A percentile compares a stretch with the other conserved stretches of the same genome.
phyloP scores from a whole-genome alignment of 139 green algal genomes.

The Chlamydomonas sp. region DNA sequence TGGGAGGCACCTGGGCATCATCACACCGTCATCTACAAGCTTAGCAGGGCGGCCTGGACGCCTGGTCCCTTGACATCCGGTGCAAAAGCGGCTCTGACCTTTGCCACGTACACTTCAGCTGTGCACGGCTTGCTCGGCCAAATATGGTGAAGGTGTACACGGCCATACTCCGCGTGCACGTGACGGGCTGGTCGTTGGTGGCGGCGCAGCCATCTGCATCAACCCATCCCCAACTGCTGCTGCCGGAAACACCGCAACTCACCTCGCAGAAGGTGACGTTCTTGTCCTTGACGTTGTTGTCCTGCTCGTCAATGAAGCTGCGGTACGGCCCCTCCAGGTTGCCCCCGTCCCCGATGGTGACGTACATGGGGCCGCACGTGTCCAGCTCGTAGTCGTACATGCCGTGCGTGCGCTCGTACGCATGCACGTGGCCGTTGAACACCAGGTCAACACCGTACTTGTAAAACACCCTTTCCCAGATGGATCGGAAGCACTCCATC shows the following conservation, averaged over 20 bases:
- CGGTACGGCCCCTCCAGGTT: slow-evolving; percentile 50
- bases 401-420: slow-evolving; percentile 41
- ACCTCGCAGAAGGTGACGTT: slow-evolving; percentile 24
- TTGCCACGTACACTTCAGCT: no score
- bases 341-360: slow-evolving; percentile 54
- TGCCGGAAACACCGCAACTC: not conserved
- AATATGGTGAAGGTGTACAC: no score
- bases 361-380: slow-evolving; percentile 58
- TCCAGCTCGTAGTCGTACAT: slow-evolving; percentile 44
- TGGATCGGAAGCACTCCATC: slow-evolving; percentile 50
- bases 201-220: not conserved
- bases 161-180: no score
- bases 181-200: not conserved
- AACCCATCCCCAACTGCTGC: not conserved
- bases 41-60: no score
- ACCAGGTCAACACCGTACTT: slow-evolving; percentile 57
- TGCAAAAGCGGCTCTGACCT: no score
- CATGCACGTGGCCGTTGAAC: slow-evolving; percentile 66
- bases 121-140: no score
- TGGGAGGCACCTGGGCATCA: no score
- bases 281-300: slow-evolving; percentile 26
- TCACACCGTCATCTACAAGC: no score
- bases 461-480: slow-evolving; percentile 54
- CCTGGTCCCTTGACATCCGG: no score
- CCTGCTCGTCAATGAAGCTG: slow-evolving; percentile 38